Conservation (phyloP, 306 rosid species). For the Crataegus laevigata region DNA sequence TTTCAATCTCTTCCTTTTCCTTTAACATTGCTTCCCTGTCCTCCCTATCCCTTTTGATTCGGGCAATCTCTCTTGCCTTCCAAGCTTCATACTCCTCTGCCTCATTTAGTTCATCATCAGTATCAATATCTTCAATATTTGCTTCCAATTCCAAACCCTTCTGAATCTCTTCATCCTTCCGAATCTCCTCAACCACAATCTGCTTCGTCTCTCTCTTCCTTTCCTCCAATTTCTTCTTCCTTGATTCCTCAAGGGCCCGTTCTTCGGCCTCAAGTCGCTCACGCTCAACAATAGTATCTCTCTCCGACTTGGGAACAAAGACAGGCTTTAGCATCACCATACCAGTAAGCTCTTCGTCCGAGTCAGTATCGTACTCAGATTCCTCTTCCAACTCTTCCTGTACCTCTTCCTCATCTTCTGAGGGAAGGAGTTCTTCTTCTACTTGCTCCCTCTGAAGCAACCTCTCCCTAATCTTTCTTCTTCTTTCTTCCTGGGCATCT, state of each 20-base stretch:
- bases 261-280: slow-evolving; percentile 93
- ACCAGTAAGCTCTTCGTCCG: slow-evolving; percentile 77
- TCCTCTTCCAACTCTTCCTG: slow-evolving; percentile 80
- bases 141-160: slow-evolving; percentile 82
- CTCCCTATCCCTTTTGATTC: slow-evolving; percentile 94
- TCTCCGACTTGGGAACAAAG: slow-evolving; percentile 86
- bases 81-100: slow-evolving; percentile 96
- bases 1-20: slow-evolving; percentile 89
- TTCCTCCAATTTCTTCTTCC: slow-evolving; percentile 70
- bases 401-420: slow-evolving; percentile 65
- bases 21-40: slow-evolving; percentile 71
- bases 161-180: slow-evolving; percentile 82
- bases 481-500: slow-evolving; percentile 72
- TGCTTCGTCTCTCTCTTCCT: slow-evolving; percentile 80
- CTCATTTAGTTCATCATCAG: slow-evolving; percentile 92
- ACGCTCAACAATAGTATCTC: slow-evolving; percentile 91
- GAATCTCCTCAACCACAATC: slow-evolving; percentile 87
- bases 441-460: slow-evolving; percentile 79
- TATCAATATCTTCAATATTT: slow-evolving; percentile 82
- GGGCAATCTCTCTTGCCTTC: slow-evolving; percentile 86
- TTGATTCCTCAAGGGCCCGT: slow-evolving; percentile 62
- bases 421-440: slow-evolving; percentile 57
- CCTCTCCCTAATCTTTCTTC: slow-evolving; percentile 63
- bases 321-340: slow-evolving; percentile 93
- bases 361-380: slow-evolving; percentile 89